Base-by-base conservation (phyloP, 2,329 filamentous ascomycete genomes). In the Huntiella bhutanensis region DNA sequence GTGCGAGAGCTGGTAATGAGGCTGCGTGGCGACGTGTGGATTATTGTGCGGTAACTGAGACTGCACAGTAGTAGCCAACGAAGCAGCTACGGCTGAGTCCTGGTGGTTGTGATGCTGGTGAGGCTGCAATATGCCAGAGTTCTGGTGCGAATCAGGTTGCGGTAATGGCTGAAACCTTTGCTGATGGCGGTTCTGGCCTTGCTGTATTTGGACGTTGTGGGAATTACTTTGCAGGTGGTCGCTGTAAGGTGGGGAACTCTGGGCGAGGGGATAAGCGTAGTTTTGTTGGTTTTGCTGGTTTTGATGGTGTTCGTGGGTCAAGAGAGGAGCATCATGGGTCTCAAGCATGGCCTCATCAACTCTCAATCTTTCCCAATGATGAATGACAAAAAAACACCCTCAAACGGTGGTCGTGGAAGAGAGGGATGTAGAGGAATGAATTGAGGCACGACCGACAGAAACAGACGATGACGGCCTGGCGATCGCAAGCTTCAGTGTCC, bases 51-150 rank as follows among this genome's bases (percentile, higher is more conserved):
- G 22, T 28, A 28, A 28, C 22, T 28, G 22, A 28, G 22, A 28
- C 22, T 3, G 22, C 22, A 28, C 22, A 28, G 8, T 28, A 28
- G 6, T 28, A 10, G 22, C 22, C 22, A 28, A 28, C 22, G 22
- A 28, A 28, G 22, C 22, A 28, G 22, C 22, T 28, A 28, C 22
- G 22, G 22, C 22, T 28, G 8, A 28, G 16, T 40, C 42, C 40
- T 41, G 36, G 47, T 49, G 41, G 44, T 49, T 46, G 47, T 54
- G 49, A 45, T 49, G 40, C 58, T 68, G 64, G 50, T 48, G 49
- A 51, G 59, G 59, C 48, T 59, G 22, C 22, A 28, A 28, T 28
- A 28, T 28, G 22, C 7, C 22, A 28, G 22, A 28, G 8, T 28
- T 28, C 7, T 28, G 22, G 6, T 28, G 7, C 22, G 22, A 28